Evolutionary conservation across 345 rosid species (phyloP), one percentile per base, ranked within the genome.

Genomic region (Punica granatum): DNA sequence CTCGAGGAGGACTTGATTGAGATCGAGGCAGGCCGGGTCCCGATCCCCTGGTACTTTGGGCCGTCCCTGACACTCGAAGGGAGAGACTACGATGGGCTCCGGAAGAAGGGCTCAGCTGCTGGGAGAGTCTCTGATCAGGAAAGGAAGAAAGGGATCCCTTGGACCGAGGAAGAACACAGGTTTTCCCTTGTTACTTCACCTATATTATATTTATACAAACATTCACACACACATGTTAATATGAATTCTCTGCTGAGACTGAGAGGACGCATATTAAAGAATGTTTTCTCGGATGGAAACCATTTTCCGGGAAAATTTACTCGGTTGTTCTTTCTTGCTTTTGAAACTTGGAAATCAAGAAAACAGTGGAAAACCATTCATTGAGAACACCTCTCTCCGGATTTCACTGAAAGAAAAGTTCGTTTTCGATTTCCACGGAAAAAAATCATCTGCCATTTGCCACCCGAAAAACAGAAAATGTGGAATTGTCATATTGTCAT

Each of bases 111-210:
- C 68, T 63, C 43, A 15, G 81, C 77, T 39, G 65, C 71, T 15
- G 83, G 77, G 73, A 76, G 69, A 49, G 58, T 65, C 74, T 53
- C 66, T 69, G 97, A 94, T 69, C 95, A 91, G 14, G 96, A 88
- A 65, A 84, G 96, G 69, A 91, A 86, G 81, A 94, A 88, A 70
- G 99, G 97, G 3, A 89, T 89, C n/a, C 97, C 96, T 5, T 94
- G 99, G 99, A 94, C 99, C 19, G 90, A 94, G 74, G 97, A 89
- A 42, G 99, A 94, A 60, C 99, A 94, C 86, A 89, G 96, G 99
- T 91, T 41, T 63, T 19, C 75, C 34, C 14, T 2, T 31, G 2
- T 31, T 51, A 26, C 32, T 59, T 59, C 9, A 12, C 1, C 53
- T 19, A 18, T 23, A 34, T 14, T 21, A 19, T 12, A 18, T n/a